Conservation (phyloP, 441 rosid species). For the Eutrema salsugineum region DNA sequence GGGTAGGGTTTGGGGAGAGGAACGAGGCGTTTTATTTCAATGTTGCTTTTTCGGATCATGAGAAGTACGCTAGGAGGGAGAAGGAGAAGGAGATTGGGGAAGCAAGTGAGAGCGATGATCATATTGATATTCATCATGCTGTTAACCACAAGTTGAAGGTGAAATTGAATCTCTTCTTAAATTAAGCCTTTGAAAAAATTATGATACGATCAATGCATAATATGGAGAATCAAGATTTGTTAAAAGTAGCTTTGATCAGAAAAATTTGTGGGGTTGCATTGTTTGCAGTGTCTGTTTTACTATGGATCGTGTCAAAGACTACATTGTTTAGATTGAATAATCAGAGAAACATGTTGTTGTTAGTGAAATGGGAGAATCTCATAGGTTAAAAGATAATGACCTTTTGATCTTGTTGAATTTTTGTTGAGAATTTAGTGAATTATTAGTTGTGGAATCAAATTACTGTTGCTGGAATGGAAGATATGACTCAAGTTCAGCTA, state of each 20-base stretch:
- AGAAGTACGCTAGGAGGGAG: conserved; percentile 69
- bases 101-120: conserved; percentile 46
- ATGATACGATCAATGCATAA: not conserved
- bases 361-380: not conserved
- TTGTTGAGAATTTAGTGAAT: not conserved
- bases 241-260: not conserved
- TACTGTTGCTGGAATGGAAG: not conserved
- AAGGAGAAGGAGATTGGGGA: conserved; percentile 62
- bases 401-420: not conserved
- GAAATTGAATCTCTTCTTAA: conserved; percentile 1
- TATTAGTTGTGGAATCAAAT: not conserved
- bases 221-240: not conserved
- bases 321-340: not conserved
- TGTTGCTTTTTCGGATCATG: conserved; percentile 89
- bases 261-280: not conserved
- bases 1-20: conserved; percentile 76
- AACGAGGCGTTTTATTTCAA: conserved; percentile 94
- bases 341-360: too few relatives aligned
- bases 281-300: not conserved
- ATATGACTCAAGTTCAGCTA: too few relatives aligned
- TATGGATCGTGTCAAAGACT: not conserved
- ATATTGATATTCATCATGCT: conserved; percentile 84
- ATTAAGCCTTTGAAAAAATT: not conserved
- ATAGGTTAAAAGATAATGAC: not conserved
- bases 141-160: conserved; percentile 88